Conservation (phyloP, 1,284 basidiomycete genomes). For the Cutaneotrichosporon spelunceum region DNA sequence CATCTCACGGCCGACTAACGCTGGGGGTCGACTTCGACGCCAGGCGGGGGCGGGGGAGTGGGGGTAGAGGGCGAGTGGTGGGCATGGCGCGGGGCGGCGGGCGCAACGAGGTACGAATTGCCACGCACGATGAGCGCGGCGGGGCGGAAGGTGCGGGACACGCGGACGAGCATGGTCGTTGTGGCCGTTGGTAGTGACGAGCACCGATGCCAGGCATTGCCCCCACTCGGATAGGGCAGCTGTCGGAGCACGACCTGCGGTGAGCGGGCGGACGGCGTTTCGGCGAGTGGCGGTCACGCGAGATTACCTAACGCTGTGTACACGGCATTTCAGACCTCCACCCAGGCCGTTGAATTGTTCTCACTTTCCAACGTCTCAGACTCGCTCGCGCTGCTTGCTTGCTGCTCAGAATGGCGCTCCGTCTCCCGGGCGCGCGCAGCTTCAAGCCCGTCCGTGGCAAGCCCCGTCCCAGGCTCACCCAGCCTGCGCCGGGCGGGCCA, state of each 20-base stretch:
- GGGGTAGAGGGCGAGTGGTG: slow-evolving; percentile 25
- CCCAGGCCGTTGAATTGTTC: neutral
- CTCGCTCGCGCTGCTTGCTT: too few relatives aligned
- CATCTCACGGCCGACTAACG: slow-evolving; percentile 30
- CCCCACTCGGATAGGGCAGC: neutral
- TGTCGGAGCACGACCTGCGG: neutral
- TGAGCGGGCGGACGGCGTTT: neutral
- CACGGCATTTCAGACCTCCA: neutral
- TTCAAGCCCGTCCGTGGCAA: neutral
- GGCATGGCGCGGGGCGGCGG: slow-evolving; percentile 7
- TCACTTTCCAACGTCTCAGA: neutral
- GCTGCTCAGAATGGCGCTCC: neutral
- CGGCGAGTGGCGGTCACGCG: slow-evolving; percentile 1
- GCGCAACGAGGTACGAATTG: slow-evolving; percentile 9
- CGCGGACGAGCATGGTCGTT: slow-evolving; percentile 33
- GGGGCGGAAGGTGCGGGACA: slow-evolving; percentile 9
- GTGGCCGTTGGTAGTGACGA: slow-evolving; percentile 6
- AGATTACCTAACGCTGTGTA: neutral
- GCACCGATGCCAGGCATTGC: slow-evolving; percentile 9
- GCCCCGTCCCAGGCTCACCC: neutral
- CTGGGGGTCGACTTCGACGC: slow-evolving; percentile 47
- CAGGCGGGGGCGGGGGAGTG: slow-evolving; percentile 30
- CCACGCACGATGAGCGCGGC: slow-evolving; percentile 7
- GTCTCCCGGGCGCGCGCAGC: neutral
- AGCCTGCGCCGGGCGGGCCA: neutral